These are phyloP conservation scores for Phytophthora sp. DNA, from an alignment of 352 stramenopile genomes.

Conservation along the genomic window DNA sequence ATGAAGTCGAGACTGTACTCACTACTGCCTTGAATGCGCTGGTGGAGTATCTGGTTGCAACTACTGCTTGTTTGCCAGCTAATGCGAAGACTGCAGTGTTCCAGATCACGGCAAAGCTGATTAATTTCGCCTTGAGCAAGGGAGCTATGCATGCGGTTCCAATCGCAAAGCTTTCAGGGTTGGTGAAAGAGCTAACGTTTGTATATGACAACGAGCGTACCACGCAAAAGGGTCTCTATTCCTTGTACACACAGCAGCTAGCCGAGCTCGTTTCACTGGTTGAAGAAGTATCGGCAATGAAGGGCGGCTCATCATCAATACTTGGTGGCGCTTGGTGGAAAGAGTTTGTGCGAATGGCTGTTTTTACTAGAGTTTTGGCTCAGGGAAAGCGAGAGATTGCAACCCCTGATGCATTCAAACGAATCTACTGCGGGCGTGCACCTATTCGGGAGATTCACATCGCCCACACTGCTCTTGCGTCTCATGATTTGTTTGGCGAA, in stretches of 20 bases:
- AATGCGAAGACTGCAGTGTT: constrained; percentile 59
- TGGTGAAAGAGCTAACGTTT: constrained; percentile 59
- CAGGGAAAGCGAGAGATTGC: constrained; percentile 49
- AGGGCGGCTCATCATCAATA: constrained; percentile 52
- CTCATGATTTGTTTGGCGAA: constrained; percentile 49
- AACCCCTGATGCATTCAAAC: constrained; percentile 48
- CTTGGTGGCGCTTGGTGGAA: constrained; percentile 60
- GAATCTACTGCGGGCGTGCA: constrained; percentile 60
- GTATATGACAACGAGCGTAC: constrained; percentile 72
- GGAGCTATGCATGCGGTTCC: constrained; percentile 61
- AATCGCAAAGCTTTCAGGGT: constrained; percentile 57
- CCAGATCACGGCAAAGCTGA: constrained; percentile 62
- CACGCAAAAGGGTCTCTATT: constrained; percentile 69
- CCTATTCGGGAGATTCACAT: constrained; percentile 64
- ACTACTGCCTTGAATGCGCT: constrained; percentile 53
- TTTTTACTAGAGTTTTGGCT: constrained; percentile 59
- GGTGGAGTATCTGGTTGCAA: constrained; percentile 54
- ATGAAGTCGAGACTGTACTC: constrained; percentile 71
- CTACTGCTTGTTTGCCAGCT: constrained; percentile 39
- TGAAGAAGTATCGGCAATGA: constrained; percentile 64
- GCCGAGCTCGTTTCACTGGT: constrained; percentile 66
- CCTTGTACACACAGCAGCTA: constrained; percentile 70
- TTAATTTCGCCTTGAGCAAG: constrained; percentile 69
- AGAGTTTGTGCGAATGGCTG: constrained; percentile 63
- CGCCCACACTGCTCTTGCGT: constrained; percentile 36